Evolutionary conservation across 2,329 filamentous ascomycete species (phyloP).

Genomic region (Aspergillus pseudoglaucus): DNA sequence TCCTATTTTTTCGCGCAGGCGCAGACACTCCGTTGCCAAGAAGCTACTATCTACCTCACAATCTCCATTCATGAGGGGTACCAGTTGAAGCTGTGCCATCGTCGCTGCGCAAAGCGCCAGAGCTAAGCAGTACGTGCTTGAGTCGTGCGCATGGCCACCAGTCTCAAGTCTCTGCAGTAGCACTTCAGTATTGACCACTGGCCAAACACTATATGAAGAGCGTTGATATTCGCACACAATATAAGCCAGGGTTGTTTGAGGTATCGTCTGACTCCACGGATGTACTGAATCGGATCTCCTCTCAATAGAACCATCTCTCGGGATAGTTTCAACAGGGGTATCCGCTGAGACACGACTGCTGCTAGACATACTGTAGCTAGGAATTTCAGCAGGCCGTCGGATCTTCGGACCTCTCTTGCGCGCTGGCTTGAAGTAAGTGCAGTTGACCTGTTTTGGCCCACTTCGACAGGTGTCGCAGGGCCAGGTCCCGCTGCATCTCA

Average conservation of each 20-base stretch:
- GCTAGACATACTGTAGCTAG: not conserved
- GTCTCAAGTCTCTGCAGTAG: slow-evolving; percentile 11
- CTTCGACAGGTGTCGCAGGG: slow-evolving; percentile 22
- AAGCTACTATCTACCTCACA: slow-evolving; percentile 11
- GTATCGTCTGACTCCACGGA: slow-evolving; percentile 2
- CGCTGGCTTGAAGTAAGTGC: slow-evolving; percentile 22
- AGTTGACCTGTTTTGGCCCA: slow-evolving; percentile 13
- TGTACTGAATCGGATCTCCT: not conserved
- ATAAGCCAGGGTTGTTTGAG: slow-evolving; percentile 6
- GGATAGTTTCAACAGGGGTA: not conserved
- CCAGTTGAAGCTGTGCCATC: slow-evolving; percentile 24
- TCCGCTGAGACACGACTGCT: not conserved
- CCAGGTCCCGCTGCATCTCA: slow-evolving; percentile 23
- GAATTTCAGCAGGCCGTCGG: slow-evolving; percentile 6
- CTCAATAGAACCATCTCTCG: not conserved
- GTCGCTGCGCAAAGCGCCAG: slow-evolving; percentile 25
- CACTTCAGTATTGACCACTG: slow-evolving; percentile 16
- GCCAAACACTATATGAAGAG: slow-evolving; percentile 25
- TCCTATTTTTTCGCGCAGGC: slow-evolving; percentile 11
- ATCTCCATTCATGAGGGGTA: slow-evolving; percentile 8
- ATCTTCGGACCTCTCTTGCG: slow-evolving; percentile 23
- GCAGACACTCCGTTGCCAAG: slow-evolving; percentile 18
- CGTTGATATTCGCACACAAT: slow-evolving; percentile 18
- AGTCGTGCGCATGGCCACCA: not conserved
- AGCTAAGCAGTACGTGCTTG: slow-evolving; percentile 12